Evolutionary conservation across 1,284 basidiomycete genomes (phyloP), one percentile per base, ranked within the genome.

Genomic region (Coniferiporia sulphurascens): DNA sequence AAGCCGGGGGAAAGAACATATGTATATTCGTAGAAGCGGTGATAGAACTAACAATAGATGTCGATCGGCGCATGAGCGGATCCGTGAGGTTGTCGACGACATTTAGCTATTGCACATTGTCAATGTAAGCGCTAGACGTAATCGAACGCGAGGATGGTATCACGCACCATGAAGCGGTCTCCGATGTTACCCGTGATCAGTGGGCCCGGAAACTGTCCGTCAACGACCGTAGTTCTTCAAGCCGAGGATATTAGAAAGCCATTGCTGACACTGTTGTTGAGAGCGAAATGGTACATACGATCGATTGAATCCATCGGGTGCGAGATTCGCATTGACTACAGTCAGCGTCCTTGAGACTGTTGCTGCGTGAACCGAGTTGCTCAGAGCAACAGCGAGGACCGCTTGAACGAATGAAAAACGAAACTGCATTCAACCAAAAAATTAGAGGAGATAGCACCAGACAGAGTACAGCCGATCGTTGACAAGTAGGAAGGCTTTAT

Each of bases 71-170:
- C 72, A 75, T 73, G 1, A 64, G 67, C 9, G 67, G 64, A 61
- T 75, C 71, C 0, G 66, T 71, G 41, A 76, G 61, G 34, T 68
- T 54, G 61, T 75, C 67, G 19, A 68, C 64, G 49, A 76, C 72
- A 51, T 73, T 75, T 53, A 75, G 63, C 62, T 68, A 60, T 41
- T 55, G 9, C 7, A 52, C 19, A 27, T 44, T 52, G 15, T 38
- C 35, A 19, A 38, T 13, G 22, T 50, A 17, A 34, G 45, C 22
- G 9, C 27, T 27, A 27, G 27, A 27, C 27, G 27, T 5, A 27
- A 5, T 2, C 27, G 27, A 27, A 27, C 27, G 27, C 27, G 5
- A 5, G 27, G 27, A 27, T n/a, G n/a, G n/a, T n/a, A n/a, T 27
- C 27, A 46, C 38, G 15, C 41, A 62, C 61, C 45, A 59, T 58